Percentiles rank a stretch among this genome's conserved stretches.
Evolutionary conservation across 2,329 filamentous ascomycete genomes (phyloP).

Genomic region (Cladophialophora exuberans): DNA sequence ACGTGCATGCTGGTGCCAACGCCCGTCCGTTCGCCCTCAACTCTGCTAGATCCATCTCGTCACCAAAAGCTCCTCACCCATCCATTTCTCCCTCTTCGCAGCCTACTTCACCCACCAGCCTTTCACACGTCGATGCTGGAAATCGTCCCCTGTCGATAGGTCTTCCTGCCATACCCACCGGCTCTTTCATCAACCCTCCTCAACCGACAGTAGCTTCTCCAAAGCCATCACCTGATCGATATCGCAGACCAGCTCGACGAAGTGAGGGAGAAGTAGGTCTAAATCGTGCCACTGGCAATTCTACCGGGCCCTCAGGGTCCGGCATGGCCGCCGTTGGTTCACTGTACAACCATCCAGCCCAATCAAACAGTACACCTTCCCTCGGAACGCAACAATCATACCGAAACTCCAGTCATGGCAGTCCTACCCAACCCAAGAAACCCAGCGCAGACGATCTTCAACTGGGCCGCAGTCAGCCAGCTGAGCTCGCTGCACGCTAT

Average conservation of each 20-base stretch:
- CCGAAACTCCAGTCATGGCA: conserved; percentile 41
- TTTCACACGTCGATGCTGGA: conserved; percentile 26
- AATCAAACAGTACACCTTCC: conserved; percentile 42
- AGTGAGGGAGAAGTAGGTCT: conserved; percentile 44
- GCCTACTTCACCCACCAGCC: conserved; percentile 15
- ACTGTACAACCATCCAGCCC: conserved; percentile 54
- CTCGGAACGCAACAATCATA: conserved; percentile 37
- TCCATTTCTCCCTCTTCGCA: conserved; percentile 19
- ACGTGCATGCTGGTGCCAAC: conserved; percentile 41
- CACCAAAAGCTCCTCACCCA: conserved; percentile 51
- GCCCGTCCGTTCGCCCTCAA: conserved; percentile 17
- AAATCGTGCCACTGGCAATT: conserved; percentile 35
- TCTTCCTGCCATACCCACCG: conserved; percentile 23
- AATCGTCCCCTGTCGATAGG: conserved; percentile 23
- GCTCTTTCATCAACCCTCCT: conserved; percentile 22
- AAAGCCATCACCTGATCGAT: conserved; percentile 79
- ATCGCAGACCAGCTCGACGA: conserved; percentile 69
- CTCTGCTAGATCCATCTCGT: conserved; percentile 51
- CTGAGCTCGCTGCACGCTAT: conserved; percentile 74
- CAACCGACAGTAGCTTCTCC: conserved; percentile 40
- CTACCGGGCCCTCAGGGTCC: conserved; percentile 54
- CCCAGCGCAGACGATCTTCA: conserved; percentile 73
- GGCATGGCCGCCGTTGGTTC: conserved; percentile 60
- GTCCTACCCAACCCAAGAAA: conserved; percentile 58
- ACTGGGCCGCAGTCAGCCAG: conserved; percentile 50